These are phyloP conservation scores for Amborella trichopoda DNA, from an alignment of 164 flowering plant genomes.

Conservation along the genomic window DNA sequence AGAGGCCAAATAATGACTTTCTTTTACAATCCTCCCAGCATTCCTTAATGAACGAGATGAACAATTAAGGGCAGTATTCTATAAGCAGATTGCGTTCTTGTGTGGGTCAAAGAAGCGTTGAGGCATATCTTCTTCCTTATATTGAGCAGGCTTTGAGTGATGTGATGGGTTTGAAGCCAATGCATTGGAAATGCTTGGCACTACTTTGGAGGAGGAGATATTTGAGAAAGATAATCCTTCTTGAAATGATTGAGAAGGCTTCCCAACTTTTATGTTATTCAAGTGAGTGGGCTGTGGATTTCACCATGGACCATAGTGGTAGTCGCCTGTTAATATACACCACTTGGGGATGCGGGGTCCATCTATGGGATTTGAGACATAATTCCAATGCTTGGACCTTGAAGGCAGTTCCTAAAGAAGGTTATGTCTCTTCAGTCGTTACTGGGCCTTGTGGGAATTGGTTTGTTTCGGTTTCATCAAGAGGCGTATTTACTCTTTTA, in stretches of 20 bases:
- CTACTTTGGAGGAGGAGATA: slow-evolving; percentile 65
- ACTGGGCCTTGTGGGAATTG: slow-evolving; percentile 85
- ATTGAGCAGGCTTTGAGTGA: slow-evolving; percentile 94
- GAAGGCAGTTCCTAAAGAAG: slow-evolving; percentile 77
- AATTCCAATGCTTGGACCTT: slow-evolving; percentile 45
- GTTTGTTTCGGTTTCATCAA: slow-evolving; percentile 96
- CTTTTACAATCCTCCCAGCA: slow-evolving; percentile 86
- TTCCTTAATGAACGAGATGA: slow-evolving; percentile 94
- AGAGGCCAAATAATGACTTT: slow-evolving; percentile 86
- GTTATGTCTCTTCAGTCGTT: slow-evolving; percentile 70
- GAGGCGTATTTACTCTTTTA: slow-evolving; percentile 94
- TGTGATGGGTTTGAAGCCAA: slow-evolving; percentile 85
- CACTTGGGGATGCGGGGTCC: slow-evolving; percentile 79
- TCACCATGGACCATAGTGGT: slow-evolving; percentile 36
- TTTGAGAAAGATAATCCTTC: slow-evolving; percentile 66
- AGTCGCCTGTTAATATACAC: slow-evolving; percentile 72
- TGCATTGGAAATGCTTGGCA: slow-evolving; percentile 79
- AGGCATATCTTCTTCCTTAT: slow-evolving; percentile 94
- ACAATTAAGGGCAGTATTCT: slow-evolving; percentile 81
- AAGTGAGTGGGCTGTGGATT: slow-evolving; percentile 84
- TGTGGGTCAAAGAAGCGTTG: slow-evolving; percentile 96
- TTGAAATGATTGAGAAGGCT: slow-evolving; percentile 83
- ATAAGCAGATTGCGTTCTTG: slow-evolving; percentile 72
- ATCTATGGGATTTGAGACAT: slow-evolving; percentile 83
- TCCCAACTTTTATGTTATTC: slow-evolving; percentile 81